These are phyloP conservation scores for Truncatella angustata DNA, from an alignment of 2,329 filamentous ascomycete species.

Conservation along the genomic window DNA sequence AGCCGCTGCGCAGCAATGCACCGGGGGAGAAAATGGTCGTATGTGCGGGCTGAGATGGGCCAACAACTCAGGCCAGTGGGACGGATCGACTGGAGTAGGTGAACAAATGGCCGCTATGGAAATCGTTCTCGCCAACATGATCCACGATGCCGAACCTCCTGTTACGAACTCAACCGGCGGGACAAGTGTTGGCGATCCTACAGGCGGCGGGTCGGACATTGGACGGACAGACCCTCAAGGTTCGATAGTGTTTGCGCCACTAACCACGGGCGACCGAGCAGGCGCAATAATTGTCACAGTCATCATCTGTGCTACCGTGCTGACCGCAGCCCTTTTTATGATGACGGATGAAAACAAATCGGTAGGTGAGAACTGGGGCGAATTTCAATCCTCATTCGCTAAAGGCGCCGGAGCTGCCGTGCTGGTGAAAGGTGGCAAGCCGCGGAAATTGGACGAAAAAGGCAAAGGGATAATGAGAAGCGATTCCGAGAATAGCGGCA, in stretches of 20 bases:
- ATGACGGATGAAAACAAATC: slow-evolving; percentile 44
- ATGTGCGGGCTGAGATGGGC: slow-evolving; percentile 63
- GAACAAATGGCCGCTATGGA: slow-evolving; percentile 71
- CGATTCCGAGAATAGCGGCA: background rate
- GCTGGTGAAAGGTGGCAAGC: background rate
- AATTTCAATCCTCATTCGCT: slow-evolving; percentile 14
- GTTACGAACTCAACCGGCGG: slow-evolving; percentile 44
- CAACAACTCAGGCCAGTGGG: slow-evolving; percentile 47
- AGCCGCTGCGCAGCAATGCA: slow-evolving; percentile 56
- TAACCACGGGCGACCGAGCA: slow-evolving; percentile 62
- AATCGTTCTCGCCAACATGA: slow-evolving; percentile 60
- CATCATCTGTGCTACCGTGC: slow-evolving; percentile 50
- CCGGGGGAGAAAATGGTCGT: slow-evolving; percentile 52
- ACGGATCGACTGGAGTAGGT: slow-evolving; percentile 61
- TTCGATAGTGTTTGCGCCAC: slow-evolving; percentile 28
- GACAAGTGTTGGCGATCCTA: slow-evolving; percentile 46
- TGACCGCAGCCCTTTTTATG: slow-evolving; percentile 51
- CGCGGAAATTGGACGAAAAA: slow-evolving; percentile 4
- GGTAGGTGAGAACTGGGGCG: slow-evolving; percentile 21
- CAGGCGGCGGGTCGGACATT: slow-evolving; percentile 45
- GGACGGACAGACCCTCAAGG: slow-evolving; percentile 32
- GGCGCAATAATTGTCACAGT: slow-evolving; percentile 67
- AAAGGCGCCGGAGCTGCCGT: slow-evolving; percentile 3
- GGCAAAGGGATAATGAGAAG: slow-evolving; percentile 5
- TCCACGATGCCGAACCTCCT: slow-evolving; percentile 39